Base-by-base conservation (phyloP, 306 rosid species). In the Rosa multiflora region DNA sequence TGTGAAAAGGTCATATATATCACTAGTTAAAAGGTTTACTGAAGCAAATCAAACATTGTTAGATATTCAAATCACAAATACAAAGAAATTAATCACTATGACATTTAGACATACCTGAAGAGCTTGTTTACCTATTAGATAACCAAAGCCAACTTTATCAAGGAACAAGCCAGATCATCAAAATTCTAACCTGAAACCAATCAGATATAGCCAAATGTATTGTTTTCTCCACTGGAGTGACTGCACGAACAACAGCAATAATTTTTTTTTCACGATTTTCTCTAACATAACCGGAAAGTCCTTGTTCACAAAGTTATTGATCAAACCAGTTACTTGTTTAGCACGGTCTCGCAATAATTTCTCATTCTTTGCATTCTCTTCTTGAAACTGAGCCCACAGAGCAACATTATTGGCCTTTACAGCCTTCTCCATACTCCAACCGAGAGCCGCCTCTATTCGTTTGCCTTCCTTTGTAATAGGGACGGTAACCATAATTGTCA, bases 401-500 rank as follows among this genome's bases (percentile, higher is more conserved):
- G 91, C 94, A 83, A 93, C 99, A 51, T 79, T 78, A 35, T 91
- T 90, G 49, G 93, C 87, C 88, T 91, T 93, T 67, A 91, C 72
- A 80, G 92, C 79, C 80, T 90, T 96, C 80, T 96, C 98, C 91
- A 89, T 87, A 90, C 76, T 90, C 76, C 89, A 87, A 73, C 96
- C 97, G 29, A 93, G 81, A 81, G 92, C 83, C 8, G 91, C 86
- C 90, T 96, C 97, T 21, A 96, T 90, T 84, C 97, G 81, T 81
- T 84, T 91, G 66, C 99, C 96, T 86, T 96, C 99, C 91, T 96
- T 96, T 35, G 94, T 85, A 71, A 93, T 86, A 11, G 97, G 99
- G 78, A 83, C 92, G 5, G 98, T 78, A 72, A 88, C 89, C 74
- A 82, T 85, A 90, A 78, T 85, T 56, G 92, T 75, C 89, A 96